phyloP scores from a whole-genome alignment of 2,329 filamentous ascomycete species.

The Coniochaeta ligniaria region DNA sequence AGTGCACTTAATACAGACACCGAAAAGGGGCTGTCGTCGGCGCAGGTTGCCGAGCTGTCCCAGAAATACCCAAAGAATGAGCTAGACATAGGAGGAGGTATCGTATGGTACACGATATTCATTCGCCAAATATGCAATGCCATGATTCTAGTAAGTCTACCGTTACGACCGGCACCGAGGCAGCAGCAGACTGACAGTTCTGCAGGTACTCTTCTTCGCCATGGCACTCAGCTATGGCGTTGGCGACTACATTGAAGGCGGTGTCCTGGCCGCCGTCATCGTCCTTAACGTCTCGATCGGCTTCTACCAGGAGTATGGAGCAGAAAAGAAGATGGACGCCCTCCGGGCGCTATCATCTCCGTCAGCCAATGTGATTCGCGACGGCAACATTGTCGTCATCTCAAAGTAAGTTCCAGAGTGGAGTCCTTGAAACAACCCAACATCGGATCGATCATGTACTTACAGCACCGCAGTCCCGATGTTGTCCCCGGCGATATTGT shows the following conservation, averaged over 20 bases:
- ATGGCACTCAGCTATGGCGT: slow-evolving; percentile 67
- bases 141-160: slow-evolving; percentile 60
- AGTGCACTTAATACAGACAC: slow-evolving; percentile 54
- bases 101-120: slow-evolving; percentile 66
- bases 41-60: slow-evolving; percentile 52
- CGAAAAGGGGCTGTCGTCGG: slow-evolving; percentile 58
- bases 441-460: neutral
- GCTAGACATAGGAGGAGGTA: slow-evolving; percentile 59
- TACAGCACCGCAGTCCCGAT: slow-evolving; percentile 35
- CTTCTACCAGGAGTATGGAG: slow-evolving; percentile 57
- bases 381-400: slow-evolving; percentile 50
- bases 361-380: slow-evolving; percentile 54
- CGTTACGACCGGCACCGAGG: neutral
- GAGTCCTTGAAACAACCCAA: neutral
- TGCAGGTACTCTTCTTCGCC: slow-evolving; percentile 67
- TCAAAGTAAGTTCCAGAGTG: slow-evolving; percentile 39
- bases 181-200: slow-evolving; percentile 16
- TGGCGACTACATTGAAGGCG: slow-evolving; percentile 32
- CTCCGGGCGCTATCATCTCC: slow-evolving; percentile 54
- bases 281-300: slow-evolving; percentile 63
- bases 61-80: slow-evolving; percentile 61
- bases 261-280: slow-evolving; percentile 25
- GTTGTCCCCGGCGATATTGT: slow-evolving; percentile 69
- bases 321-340: slow-evolving; percentile 61
- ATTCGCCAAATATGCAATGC: slow-evolving; percentile 69